A percentile compares a stretch with the other conserved stretches of the same genome.
Evolutionary conservation across 2,329 filamentous ascomycete genomes (phyloP).

Genomic region (Macrophomina phaseolina): DNA sequence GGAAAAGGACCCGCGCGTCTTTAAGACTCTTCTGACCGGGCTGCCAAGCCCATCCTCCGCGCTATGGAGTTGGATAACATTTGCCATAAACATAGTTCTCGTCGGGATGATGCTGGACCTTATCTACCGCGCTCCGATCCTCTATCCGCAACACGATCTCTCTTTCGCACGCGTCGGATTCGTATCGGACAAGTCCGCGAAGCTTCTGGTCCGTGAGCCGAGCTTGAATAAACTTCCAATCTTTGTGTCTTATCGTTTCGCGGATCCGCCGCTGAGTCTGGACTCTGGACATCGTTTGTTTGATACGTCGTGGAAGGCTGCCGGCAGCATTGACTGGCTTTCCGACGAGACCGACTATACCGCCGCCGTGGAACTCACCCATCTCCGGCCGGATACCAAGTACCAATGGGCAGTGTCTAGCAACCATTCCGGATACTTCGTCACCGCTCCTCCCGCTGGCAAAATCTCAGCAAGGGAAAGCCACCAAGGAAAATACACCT

Average conservation of each 20-base stretch:
- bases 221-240: slow-evolving; percentile 76
- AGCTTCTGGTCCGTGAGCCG: slow-evolving; percentile 83
- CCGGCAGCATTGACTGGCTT: slow-evolving; percentile 68
- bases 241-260: slow-evolving; percentile 65
- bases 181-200: slow-evolving; percentile 80
- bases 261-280: slow-evolving; percentile 50
- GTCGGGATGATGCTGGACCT: slow-evolving; percentile 76
- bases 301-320: slow-evolving; percentile 70
- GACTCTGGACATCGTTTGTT: slow-evolving; percentile 57
- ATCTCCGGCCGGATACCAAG: slow-evolving; percentile 71
- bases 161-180: slow-evolving; percentile 89
- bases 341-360: slow-evolving; percentile 85
- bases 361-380: slow-evolving; percentile 67
- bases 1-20: slow-evolving; percentile 61
- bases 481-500: slow-evolving; percentile 77
- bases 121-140: slow-evolving; percentile 72
- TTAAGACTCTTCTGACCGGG: slow-evolving; percentile 75
- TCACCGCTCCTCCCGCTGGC: slow-evolving; percentile 74
- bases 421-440: slow-evolving; percentile 83
- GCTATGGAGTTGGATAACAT: slow-evolving; percentile 68
- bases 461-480: slow-evolving; percentile 58
- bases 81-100: slow-evolving; percentile 73
- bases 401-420: slow-evolving; percentile 90
- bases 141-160: slow-evolving; percentile 74
- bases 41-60: slow-evolving; percentile 74